Percentiles rank a stretch among this genome's conserved stretches.
Conservation (phyloP, 352 stramenopile genomes). For the Phytophthora hibernalis region DNA sequence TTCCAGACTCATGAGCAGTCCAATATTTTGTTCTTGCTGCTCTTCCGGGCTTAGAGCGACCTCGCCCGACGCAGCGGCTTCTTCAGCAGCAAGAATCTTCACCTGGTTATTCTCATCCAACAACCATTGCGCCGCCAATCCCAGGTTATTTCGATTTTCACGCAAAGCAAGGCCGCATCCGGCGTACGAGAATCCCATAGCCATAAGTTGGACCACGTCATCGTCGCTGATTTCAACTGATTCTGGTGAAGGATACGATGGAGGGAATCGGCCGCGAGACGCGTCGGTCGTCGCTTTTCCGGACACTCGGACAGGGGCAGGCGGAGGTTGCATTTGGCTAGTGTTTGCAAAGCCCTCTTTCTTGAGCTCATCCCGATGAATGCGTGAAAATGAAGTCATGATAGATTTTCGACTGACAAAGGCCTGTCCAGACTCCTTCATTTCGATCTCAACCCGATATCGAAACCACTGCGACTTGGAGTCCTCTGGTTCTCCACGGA, state of each 20-base stretch:
- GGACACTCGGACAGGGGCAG: conserved; percentile 38
- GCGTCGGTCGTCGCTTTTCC: conserved; percentile 11
- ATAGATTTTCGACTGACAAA: conserved; percentile 74
- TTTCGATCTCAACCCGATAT: conserved; percentile 83
- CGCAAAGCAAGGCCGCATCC: conserved; percentile 74
- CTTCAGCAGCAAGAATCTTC: conserved; percentile 71
- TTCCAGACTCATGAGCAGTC: conserved; percentile 73
- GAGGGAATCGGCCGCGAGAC: conserved; percentile 4
- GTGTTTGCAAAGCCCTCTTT: conserved; percentile 21
- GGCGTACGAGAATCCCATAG: conserved; percentile 90
- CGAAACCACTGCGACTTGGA: conserved; percentile 89
- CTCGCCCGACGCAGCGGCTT: conserved; percentile 56
- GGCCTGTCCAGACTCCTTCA: conserved; percentile 46
- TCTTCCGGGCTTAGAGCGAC: conserved; percentile 67
- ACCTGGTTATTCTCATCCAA: conserved; percentile 81
- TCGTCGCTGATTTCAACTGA: conserved; percentile 67
- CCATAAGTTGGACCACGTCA: conserved; percentile 90
- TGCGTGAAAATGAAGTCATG: conserved; percentile 71
- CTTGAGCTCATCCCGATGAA: conserved; percentile 39
- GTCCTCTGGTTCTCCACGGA: conserved; percentile 94
- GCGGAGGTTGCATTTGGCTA: conserved; percentile 50
- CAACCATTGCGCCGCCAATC: conserved; percentile 84
- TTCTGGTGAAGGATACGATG: conserved; percentile 12
- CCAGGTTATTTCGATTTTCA: conserved; percentile 71
- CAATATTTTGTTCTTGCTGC: conserved; percentile 71